Evolutionary conservation across 164 flowering plant genomes (phyloP).

Genomic region (Tetrastigma voinierianum): DNA sequence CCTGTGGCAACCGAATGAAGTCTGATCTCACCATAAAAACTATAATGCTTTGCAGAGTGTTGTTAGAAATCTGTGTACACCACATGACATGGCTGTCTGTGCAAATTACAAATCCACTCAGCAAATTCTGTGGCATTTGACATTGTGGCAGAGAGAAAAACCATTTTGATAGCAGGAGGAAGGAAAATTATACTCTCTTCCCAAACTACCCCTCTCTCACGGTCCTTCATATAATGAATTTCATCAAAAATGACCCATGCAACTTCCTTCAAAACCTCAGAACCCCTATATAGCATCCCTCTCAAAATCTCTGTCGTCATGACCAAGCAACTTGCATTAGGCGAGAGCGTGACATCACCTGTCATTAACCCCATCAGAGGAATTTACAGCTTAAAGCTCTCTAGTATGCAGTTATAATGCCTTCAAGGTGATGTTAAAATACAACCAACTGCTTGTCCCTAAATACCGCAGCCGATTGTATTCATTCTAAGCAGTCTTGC

Average conservation of each 20-base stretch:
- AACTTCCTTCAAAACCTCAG: constrained; percentile 94
- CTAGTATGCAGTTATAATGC: too few species aligned
- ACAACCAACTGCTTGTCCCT: constrained; percentile 89
- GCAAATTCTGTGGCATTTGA: constrained; percentile 99
- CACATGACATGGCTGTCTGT: constrained; percentile 97
- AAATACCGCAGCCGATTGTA: constrained; percentile 96
- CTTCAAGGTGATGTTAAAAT: constrained; percentile 94
- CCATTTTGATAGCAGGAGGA: constrained; percentile 96
- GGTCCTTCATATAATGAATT: constrained; percentile 93
- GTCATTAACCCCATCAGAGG: constrained; percentile 89
- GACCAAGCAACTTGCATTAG: constrained; percentile 90
- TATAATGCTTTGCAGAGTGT: constrained; percentile 95
- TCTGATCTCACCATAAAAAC: constrained; percentile 82
- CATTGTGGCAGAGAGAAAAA: constrained; percentile 96
- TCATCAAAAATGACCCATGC: constrained; percentile 98
- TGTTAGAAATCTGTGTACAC: constrained; percentile 95
- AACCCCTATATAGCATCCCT: constrained; percentile 94
- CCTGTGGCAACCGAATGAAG: constrained; percentile 90
- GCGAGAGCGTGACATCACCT: constrained; percentile 91
- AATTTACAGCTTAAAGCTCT: constrained; percentile 87
- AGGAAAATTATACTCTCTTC: constrained; percentile 96
- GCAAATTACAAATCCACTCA: constrained; percentile 95
- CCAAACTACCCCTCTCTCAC: constrained; percentile 99
- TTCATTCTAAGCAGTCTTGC: constrained; percentile 96
- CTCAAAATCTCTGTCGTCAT: constrained; percentile 98